phyloP scores from a whole-genome alignment of 1,284 basidiomycete species.

The Ustilago lituana region DNA sequence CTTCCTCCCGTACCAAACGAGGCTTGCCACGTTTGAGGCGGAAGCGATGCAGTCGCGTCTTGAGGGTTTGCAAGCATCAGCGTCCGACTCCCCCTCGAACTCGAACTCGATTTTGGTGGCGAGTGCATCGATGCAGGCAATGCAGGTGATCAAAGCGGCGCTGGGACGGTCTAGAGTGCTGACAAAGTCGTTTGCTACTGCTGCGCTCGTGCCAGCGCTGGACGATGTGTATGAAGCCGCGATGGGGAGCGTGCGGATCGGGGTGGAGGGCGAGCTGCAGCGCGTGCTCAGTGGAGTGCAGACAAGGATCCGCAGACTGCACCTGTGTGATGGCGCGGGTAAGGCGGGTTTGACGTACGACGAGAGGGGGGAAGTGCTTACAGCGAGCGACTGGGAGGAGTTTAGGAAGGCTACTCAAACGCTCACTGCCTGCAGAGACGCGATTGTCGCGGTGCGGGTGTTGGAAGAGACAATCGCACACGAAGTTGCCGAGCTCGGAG shows the following conservation, averaged over 20 bases:
- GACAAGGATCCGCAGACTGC: constrained; percentile 19
- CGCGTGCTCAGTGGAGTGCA: constrained; percentile 4
- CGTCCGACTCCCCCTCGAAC: neutral
- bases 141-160: constrained; percentile 19
- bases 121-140: constrained; percentile 16
- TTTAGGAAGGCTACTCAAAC: constrained; percentile 33
- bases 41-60: constrained; percentile 38
- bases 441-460: constrained; percentile 9
- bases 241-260: neutral
- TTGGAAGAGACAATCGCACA: constrained; percentile 34
- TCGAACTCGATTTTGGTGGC: constrained; percentile 2
- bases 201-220: constrained; percentile 17
- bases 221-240: constrained; percentile 20
- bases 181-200: constrained; percentile 35
- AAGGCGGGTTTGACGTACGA: constrained; percentile 27
- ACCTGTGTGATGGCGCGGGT: constrained; percentile 13
- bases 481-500: constrained; percentile 32
- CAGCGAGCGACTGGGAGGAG: constrained; percentile 36
- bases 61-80: constrained; percentile 11
- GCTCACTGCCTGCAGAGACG: constrained; percentile 28
- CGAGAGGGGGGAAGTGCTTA: constrained; percentile 35
- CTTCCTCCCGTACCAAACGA: constrained; percentile 37
- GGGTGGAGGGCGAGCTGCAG: constrained; percentile 12
- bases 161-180: constrained; percentile 17
- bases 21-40: constrained; percentile 34